These are phyloP conservation scores for Oryza nivara DNA, from an alignment of 176 grass and related monocot genomes.

Conservation along the genomic window DNA sequence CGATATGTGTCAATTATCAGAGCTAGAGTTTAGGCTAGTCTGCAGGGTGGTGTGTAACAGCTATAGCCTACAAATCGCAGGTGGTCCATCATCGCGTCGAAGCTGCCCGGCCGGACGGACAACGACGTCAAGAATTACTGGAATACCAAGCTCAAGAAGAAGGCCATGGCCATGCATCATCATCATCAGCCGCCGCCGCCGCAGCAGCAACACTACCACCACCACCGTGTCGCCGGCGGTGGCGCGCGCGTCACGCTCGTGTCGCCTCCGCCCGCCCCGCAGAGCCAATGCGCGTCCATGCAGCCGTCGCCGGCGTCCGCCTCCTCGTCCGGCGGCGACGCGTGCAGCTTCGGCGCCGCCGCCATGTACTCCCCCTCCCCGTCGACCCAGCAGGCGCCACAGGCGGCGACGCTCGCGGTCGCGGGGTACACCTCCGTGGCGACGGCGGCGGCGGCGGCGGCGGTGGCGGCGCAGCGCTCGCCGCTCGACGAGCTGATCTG, in stretches of 20 bases:
- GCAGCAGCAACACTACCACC: neutral
- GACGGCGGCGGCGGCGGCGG: neutral
- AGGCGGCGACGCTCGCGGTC: conserved; percentile 21
- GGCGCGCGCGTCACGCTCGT: neutral
- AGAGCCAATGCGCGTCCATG: conserved; percentile 45
- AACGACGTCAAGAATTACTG: conserved; percentile 98
- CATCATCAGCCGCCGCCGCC: neutral
- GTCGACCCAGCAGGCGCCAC: conserved; percentile 1
- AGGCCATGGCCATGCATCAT: conserved; percentile 48
- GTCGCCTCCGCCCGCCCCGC: neutral
- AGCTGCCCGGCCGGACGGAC: conserved; percentile 84
- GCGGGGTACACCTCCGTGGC: conserved; percentile 30
- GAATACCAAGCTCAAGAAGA: conserved; percentile 99
- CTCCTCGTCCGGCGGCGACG: conserved; percentile 52
- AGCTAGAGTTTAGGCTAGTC: neutral
- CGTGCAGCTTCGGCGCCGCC: conserved; percentile 41
- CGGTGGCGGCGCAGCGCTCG: neutral
- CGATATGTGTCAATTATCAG: neutral
- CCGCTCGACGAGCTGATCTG: conserved; percentile 33
- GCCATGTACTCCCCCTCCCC: conserved; percentile 45
- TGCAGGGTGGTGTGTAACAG: neutral
- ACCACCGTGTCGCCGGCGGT: neutral
- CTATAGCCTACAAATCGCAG: conserved; percentile 24
- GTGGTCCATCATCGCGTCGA: conserved; percentile 95
- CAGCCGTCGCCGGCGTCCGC: conserved; percentile 51